Percentiles rank a stretch among this genome's conserved stretches.
Evolutionary conservation across 2,329 filamentous ascomycete genomes (phyloP).

Genomic region (Thyridium curvatum): DNA sequence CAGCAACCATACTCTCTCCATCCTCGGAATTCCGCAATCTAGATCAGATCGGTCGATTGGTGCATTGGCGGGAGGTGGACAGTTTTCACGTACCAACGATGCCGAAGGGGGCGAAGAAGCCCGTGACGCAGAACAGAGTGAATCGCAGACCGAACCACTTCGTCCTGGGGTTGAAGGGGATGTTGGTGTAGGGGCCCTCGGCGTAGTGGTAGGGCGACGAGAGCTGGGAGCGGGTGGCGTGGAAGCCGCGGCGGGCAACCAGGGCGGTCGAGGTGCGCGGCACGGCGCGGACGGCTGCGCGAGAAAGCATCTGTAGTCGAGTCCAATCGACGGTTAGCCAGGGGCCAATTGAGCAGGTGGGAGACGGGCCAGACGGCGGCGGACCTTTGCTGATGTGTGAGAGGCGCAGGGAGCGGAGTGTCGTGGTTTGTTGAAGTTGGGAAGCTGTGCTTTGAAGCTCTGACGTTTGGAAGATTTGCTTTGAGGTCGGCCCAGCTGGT

Average conservation of each 20-base stretch:
- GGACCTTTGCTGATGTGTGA: not conserved
- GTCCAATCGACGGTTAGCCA: not conserved
- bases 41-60: not conserved
- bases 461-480: not conserved
- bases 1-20: slow-evolving; percentile 6
- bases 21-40: slow-evolving; percentile 3
- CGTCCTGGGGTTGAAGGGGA: slow-evolving; percentile 94
- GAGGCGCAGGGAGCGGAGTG: no score
- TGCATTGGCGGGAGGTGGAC: not conserved
- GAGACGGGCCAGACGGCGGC: not conserved
- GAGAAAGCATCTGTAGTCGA: slow-evolving; percentile 71
- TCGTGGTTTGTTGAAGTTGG: no score
- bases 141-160: slow-evolving; percentile 78
- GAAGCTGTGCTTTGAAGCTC: not conserved
- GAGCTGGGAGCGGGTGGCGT: slow-evolving; percentile 77
- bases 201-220: slow-evolving; percentile 96
- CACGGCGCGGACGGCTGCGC: slow-evolving; percentile 55
- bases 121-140: slow-evolving; percentile 61
- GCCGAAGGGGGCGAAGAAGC: slow-evolving; percentile 58
- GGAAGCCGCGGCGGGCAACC: slow-evolving; percentile 81
- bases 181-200: slow-evolving; percentile 88
- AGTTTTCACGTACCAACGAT: slow-evolving; percentile 48
- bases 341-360: slow-evolving; percentile 8
- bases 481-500: no score
- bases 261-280: slow-evolving; percentile 48